Percentiles rank a stretch among this genome's conserved stretches.
phyloP scores from a whole-genome alignment of 2,329 filamentous ascomycete species.

The Verticillium klebahnii region DNA sequence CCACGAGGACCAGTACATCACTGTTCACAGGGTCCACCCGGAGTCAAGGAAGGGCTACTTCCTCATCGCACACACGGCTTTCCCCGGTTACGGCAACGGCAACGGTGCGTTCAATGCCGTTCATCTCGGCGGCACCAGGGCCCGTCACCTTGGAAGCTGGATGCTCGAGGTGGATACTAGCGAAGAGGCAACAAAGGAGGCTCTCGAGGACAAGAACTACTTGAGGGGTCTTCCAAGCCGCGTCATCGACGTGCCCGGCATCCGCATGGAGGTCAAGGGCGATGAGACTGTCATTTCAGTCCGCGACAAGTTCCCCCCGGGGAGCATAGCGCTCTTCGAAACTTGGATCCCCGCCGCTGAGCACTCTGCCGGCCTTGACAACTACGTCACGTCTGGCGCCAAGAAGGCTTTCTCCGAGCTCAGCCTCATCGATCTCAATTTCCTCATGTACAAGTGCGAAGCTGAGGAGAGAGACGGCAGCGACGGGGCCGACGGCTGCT shows the following conservation, averaged over 20 bases:
- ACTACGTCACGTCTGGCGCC: constrained; percentile 78
- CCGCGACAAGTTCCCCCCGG: constrained; percentile 80
- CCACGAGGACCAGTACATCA: constrained; percentile 94
- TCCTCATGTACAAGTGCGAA: constrained; percentile 85
- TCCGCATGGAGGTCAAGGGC: constrained; percentile 66
- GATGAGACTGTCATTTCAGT: constrained; percentile 77
- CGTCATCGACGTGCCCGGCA: constrained; percentile 68
- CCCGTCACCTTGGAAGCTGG: constrained; percentile 85
- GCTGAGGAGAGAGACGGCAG: constrained; percentile 80
- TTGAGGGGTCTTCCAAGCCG: constrained; percentile 81
- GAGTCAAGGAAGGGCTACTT: constrained; percentile 91
- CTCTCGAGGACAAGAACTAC: constrained; percentile 63
- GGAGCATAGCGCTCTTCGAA: constrained; percentile 91
- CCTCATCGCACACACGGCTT: constrained; percentile 92
- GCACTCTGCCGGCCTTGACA: constrained; percentile 77
- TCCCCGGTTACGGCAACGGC: constrained; percentile 81
- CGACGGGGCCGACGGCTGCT: constrained; percentile 77
- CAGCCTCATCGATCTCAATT: constrained; percentile 81
- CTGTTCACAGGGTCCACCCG: constrained; percentile 90
- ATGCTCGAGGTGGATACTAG: constrained; percentile 82
- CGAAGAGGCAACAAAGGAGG: constrained; percentile 60
- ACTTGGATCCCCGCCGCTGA: constrained; percentile 91
- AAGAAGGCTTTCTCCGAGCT: constrained; percentile 72
- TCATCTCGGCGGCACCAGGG: constrained; percentile 77
- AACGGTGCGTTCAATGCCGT: constrained; percentile 78